Evolutionary conservation across 805 yeast species (phyloP), one percentile per base, ranked within the genome.

Genomic region (Candida loeiensis): DNA sequence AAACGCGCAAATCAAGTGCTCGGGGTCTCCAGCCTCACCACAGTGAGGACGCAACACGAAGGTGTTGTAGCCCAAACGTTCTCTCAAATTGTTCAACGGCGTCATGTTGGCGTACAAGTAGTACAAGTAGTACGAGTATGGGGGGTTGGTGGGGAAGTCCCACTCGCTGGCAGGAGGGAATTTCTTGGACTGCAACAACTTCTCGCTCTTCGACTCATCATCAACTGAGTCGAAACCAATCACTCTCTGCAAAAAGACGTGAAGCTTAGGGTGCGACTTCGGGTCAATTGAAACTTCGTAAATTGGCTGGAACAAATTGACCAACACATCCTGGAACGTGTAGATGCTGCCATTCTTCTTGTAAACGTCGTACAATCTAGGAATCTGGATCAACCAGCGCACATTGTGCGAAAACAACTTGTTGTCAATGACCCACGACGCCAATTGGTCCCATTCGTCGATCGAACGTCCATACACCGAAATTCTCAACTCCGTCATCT

Each of bases 11-110:
- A 90, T 86, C 56, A 95, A 72, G 68, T 93, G 99, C 56, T 93
- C 98, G 1, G 98, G 97, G 57, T 93, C 99, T 45, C 99, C 99
- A n/a, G 99, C 99, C 64, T 93, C 99, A 47, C 99, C 99, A 51
- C 96, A 87, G 62, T 93, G 99, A 3, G 99, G 99, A 54, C 99
- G 77, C 53, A 93, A 69, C n/a, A 88, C 95, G 63, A 93, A 82
- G 0, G 97, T 90, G 59, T 85, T 90, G 63, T 79, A 85, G 0
- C 85, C 84, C 43, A 90, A 74, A 43, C 69, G 73, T 24, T 72
- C 66, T 64, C 99, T 78, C 79, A 91, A 84, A 47, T 82, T 80
- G 57, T 93, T 93, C 60, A 93, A 73, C 6, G 95, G 78, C 2
- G 95, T 79, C 61, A 93, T 62, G 63, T 90, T 90, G 20, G 96